Conservation (phyloP, 2,329 filamentous ascomycete species). For the Salinomyces thailandicus region DNA sequence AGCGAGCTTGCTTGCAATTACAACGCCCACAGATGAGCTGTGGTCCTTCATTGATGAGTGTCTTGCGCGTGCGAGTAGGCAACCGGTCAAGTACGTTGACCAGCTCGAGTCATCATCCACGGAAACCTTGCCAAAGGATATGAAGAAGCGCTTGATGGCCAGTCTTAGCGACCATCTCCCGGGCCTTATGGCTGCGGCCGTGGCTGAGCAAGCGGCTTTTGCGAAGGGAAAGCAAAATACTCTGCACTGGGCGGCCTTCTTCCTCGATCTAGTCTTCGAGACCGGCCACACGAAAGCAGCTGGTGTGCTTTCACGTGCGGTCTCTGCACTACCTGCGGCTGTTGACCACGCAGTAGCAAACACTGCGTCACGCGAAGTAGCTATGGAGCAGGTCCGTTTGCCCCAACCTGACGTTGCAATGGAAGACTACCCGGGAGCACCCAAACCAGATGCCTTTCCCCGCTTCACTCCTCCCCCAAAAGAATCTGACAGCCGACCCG, state of each 20-base stretch:
- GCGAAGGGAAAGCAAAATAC: slow-evolving; percentile 10
- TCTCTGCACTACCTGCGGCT: neutral
- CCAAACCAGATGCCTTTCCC: neutral
- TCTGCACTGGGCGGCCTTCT: slow-evolving; percentile 14
- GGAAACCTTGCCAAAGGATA: neutral
- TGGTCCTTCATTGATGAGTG: slow-evolving; percentile 77
- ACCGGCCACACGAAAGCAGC: neutral
- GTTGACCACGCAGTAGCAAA: neutral
- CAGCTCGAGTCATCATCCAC: slow-evolving; percentile 44
- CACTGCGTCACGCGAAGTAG: neutral
- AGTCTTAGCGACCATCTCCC: slow-evolving; percentile 21
- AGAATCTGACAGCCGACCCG: slow-evolving; percentile 35
- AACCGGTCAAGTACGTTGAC: slow-evolving; percentile 76
- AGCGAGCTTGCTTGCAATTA: slow-evolving; percentile 22
- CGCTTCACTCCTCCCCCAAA: slow-evolving; percentile 28
- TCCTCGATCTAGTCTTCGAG: slow-evolving; percentile 9
- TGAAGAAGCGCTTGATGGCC: neutral
- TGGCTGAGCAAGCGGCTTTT: slow-evolving; percentile 72
- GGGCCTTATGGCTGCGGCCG: slow-evolving; percentile 57
- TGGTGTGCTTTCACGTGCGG: neutral
- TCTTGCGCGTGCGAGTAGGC: slow-evolving; percentile 60
- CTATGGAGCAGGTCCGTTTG: neutral
- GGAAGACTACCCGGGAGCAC: neutral
- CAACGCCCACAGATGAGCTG: slow-evolving; percentile 29
- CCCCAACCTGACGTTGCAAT: neutral